Base-by-base conservation (phyloP, 345 rosid genomes). In the Populus simonii region DNA sequence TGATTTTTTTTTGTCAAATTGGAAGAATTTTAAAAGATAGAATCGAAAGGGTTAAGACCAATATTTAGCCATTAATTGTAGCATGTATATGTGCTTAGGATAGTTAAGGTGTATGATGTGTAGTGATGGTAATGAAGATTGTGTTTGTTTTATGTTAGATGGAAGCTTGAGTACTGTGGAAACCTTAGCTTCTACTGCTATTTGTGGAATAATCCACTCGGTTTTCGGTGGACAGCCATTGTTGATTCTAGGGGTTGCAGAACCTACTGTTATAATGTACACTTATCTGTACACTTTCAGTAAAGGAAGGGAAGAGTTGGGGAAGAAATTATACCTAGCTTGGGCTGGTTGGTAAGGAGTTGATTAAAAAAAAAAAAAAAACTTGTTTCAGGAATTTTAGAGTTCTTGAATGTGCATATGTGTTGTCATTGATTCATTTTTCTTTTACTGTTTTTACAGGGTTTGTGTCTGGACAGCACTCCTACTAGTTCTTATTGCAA, bases 201-300 rank as follows among this genome's bases (percentile, higher is more conserved):
- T 94, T 47, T 91, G 96, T 22, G 98, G 97, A 47, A 82, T 92
- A 71, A 88, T 92, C 39, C 98, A 94, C 81, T 81, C 98, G 8
- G 76, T 94, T 70, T 82, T 94, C 36, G 98, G 97, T 59, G 98
- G 97, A 20, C 98, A 94, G 74, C 95, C 98, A 7, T 83, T 94
- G 84, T 76, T 92, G 82, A 92, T 93, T 72, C 29, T 93, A 70
- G 98, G 98, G 11, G 98, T 93, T 71, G 98, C 98, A 7, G 97
- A 94, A 72, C 97, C 98, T 3, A 94, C 98, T 5, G 83, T 91
- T 73, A 94, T 92, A 22, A 94, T 94, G 98, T 92, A 91, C 83
- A 91, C 90, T 74, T 94, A 92, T 73, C 80, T 92, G 84, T 92
- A 92, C 85, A 85, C 80, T 77, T 94, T 94, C 84, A 75, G 92